Evolutionary conservation across 257 asterid species (phyloP), one percentile per base, ranked within the genome.

Genomic region (Fraxinus americana): DNA sequence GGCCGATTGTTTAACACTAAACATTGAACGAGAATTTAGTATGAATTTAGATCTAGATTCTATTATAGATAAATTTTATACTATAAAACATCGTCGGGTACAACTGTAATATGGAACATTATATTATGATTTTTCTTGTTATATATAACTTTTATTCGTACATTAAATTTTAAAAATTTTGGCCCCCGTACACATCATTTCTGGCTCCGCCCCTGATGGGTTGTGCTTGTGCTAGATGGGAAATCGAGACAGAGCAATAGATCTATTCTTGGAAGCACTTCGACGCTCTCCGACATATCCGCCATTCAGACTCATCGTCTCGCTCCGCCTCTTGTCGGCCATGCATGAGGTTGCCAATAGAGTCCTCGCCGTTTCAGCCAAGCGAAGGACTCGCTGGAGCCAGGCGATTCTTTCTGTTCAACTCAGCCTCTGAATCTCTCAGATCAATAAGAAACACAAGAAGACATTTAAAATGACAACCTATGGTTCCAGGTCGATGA

Each of bases 341-440:
- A 86, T 91, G 75, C 93, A 92, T 34, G 87, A 91, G 36, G 91
- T 94, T 8, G 98, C 97, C 34, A 91, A 91, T 70, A 80, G 89
- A 73, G 97, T 87, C 2, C 88, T 93, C 34, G 98, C 98, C 16
- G 88, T 69, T 17, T 81, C 94, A 21, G 97, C 98, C 8, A 89
- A 84, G 29, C 96, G 94, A 19, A 82, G 71, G 81, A 87, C 88
- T 59, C 96, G 97, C 1, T 93, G 97, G 98, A 90, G 98, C 81
- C 72, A 97, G 73, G 96, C 98, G 57, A 86, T 93, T 61, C 89
- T 91, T 65, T 78, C 91, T 30, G 85, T 87, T 32, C 91, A 91
- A 52, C 91, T 92, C 78, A 87, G 93, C 65, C 80, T 86, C 54
- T 84, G 92, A 45, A 89, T 90, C 50, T 79, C 91, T 7, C 94